These are phyloP conservation scores for Juncus inflexus DNA, from an alignment of 176 grass and related monocot genomes.

Conservation along the genomic window DNA sequence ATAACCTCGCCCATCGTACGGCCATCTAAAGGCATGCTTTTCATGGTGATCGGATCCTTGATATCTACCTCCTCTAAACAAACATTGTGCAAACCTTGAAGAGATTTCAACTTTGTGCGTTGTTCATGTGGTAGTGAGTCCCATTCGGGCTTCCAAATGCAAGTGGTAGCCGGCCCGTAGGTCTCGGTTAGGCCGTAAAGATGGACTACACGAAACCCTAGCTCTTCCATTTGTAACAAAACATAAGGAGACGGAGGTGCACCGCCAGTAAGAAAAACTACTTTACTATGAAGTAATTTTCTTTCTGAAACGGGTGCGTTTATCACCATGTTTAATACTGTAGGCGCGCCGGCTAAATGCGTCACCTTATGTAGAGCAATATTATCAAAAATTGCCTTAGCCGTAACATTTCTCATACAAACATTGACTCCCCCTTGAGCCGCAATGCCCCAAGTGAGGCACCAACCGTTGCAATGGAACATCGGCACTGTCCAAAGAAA, in stretches of 20 bases:
- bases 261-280: constrained; percentile 45
- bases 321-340: constrained; percentile 51
- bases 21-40: constrained; percentile 45
- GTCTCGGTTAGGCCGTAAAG: constrained; percentile 62
- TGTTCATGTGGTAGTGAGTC: constrained; percentile 39
- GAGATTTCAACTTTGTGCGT: constrained; percentile 40
- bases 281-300: constrained; percentile 28
- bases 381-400: constrained; percentile 33
- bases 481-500: constrained; percentile 72
- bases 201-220: constrained; percentile 49
- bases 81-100: constrained; percentile 40
- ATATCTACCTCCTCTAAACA: constrained; percentile 38
- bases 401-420: constrained; percentile 31
- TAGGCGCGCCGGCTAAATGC: constrained; percentile 44
- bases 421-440: constrained; percentile 53
- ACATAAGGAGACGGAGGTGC: constrained; percentile 42
- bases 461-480: constrained; percentile 78
- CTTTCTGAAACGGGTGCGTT: constrained; percentile 35
- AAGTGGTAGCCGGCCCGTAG: constrained; percentile 34
- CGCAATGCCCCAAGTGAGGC: constrained; percentile 49
- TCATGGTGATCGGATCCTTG: constrained; percentile 58
- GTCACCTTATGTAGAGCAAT: constrained; percentile 52
- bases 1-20: constrained; percentile 58
- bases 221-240: constrained; percentile 44
- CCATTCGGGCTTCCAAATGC: constrained; percentile 58